A percentile compares a stretch with the other conserved stretches of the same genome.
These are phyloP conservation scores for Chlorella sp. DNA, from an alignment of 139 green algal species.

Conservation along the genomic window DNA sequence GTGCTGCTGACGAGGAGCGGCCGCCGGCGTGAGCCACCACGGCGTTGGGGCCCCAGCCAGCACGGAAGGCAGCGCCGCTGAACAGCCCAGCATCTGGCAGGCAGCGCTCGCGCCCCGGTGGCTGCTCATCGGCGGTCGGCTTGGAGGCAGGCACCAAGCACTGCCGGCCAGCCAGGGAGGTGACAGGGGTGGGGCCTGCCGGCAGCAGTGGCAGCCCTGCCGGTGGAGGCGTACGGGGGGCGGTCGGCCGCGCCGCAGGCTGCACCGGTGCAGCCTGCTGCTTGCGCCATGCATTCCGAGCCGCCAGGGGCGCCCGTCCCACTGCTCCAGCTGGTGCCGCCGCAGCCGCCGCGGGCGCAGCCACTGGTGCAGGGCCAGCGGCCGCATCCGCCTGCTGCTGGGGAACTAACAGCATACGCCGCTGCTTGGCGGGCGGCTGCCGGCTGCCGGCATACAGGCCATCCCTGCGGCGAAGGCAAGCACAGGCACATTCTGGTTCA, in stretches of 20 bases:
- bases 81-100: conserved; percentile 71
- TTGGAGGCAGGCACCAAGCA: conserved; percentile 18
- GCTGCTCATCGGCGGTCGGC: background rate
- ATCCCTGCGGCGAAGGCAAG: background rate
- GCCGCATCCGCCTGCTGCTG: background rate
- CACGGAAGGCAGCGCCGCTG: conserved; percentile 76
- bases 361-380: background rate
- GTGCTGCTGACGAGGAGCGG: conserved; percentile 17
- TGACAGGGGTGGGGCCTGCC: background rate
- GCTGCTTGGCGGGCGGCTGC: conserved; percentile 30
- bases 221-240: background rate
- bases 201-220: conserved; percentile 16
- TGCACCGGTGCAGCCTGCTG: background rate
- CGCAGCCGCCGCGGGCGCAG: background rate
- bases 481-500: background rate
- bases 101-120: conserved; percentile 21
- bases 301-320: background rate
- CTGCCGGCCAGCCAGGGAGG: background rate
- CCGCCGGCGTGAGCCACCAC: conserved; percentile 53
- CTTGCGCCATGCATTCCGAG: conserved; percentile 39
- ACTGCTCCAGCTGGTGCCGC: background rate
- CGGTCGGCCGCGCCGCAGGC: background rate
- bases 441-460: conserved; percentile 32
- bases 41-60: conserved; percentile 77
- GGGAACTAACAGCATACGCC: conserved; percentile 30